Evolutionary conservation across 2,329 filamentous ascomycete species (phyloP).

Genomic region (Lachnellula subtilissima): DNA sequence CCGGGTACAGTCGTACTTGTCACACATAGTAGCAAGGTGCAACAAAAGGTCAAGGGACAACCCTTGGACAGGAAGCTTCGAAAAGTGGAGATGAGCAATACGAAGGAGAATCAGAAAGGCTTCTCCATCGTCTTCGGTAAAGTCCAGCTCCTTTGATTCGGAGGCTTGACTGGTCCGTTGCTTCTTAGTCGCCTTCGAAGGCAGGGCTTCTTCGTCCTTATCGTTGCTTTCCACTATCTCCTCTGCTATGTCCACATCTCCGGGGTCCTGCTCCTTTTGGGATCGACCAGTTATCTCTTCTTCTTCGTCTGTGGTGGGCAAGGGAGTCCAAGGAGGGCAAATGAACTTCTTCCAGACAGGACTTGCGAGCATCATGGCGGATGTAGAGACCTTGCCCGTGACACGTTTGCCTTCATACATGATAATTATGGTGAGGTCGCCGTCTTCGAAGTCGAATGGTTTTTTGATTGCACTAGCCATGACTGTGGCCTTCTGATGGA

Average conservation of each 20-base stretch:
- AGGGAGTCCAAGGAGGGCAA: slow-evolving; percentile 2
- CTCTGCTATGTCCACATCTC: no score
- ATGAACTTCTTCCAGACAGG: slow-evolving; percentile 14
- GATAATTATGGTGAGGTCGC: slow-evolving; percentile 4
- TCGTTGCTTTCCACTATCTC: no score
- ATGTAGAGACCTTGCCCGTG: slow-evolving; percentile 4
- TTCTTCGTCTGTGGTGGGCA: neutral
- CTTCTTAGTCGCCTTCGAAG: neutral
- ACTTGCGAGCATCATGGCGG: slow-evolving; percentile 8
- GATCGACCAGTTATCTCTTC: neutral
- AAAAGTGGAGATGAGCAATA: slow-evolving; percentile 13
- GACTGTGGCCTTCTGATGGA: neutral
- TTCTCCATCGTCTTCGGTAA: slow-evolving; percentile 7
- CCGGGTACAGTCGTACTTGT: slow-evolving; percentile 10
- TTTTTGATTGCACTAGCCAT: neutral
- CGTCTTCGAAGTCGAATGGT: neutral
- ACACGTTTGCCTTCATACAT: neutral
- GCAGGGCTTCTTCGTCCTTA: no score
- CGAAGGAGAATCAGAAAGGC: slow-evolving; percentile 7
- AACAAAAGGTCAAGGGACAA: neutral
- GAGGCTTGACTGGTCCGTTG: neutral
- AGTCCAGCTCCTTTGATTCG: neutral
- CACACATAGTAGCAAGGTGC: slow-evolving; percentile 7
- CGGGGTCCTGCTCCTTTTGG: neutral
- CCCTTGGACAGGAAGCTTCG: neutral